phyloP scores from a whole-genome alignment of 495 filamentous ascomycete species.

The Beverwykella pulmonaria region DNA sequence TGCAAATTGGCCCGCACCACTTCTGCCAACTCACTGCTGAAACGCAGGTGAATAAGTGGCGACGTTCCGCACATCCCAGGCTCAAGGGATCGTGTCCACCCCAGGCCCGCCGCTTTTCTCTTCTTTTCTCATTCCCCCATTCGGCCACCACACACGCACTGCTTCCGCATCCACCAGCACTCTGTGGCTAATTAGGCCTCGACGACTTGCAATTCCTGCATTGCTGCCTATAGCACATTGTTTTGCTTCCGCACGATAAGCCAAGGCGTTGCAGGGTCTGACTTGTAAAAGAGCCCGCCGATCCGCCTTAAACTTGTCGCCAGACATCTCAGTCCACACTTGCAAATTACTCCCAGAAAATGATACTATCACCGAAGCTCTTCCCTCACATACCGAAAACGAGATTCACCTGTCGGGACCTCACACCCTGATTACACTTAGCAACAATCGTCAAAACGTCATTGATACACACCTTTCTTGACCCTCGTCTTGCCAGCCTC shows the following conservation, averaged over 20 bases:
- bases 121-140: constrained; percentile 25
- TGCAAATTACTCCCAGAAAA: constrained; percentile 33
- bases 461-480: constrained; percentile 5
- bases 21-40: constrained; percentile 38
- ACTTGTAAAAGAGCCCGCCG: constrained; percentile 37
- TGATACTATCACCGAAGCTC: constrained; percentile 36
- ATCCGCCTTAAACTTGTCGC: constrained; percentile 35
- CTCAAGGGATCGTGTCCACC: constrained; percentile 38
- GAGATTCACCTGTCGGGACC: constrained; percentile 19
- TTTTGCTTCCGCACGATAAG: constrained; percentile 37
- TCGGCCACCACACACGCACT: constrained; percentile 33
- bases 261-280: constrained; percentile 39
- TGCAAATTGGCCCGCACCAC: constrained; percentile 38
- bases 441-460: neutral
- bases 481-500: constrained; percentile 15
- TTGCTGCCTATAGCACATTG: constrained; percentile 39
- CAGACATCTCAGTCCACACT: constrained; percentile 30
- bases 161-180: constrained; percentile 33
- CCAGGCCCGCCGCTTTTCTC: constrained; percentile 27
- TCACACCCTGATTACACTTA: constrained; percentile 29
- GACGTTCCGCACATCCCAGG: constrained; percentile 24
- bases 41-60: constrained; percentile 39
- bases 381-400: constrained; percentile 27
- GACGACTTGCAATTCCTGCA: constrained; percentile 39
- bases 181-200: constrained; percentile 39